Base-by-base conservation (phyloP, 2,329 filamentous ascomycete species). In the Cytospora schulzeri region DNA sequence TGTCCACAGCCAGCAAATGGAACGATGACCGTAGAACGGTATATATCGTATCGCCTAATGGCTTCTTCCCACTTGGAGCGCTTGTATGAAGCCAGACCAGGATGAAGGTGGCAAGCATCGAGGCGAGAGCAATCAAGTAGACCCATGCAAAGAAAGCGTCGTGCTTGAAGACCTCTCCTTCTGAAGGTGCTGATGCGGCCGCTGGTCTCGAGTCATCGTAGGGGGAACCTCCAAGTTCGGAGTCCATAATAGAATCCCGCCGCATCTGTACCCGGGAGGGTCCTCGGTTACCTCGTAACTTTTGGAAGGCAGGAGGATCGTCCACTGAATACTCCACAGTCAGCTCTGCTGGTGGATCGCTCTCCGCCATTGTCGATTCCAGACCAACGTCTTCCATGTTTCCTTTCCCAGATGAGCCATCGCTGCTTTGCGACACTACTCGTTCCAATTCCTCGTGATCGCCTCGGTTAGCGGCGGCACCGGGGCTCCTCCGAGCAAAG, bases 11-110 rank as follows among this genome's bases (percentile, higher is more conserved):
- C 51, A 99, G 87, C 69, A 98, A 89, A 73, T 95, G 89, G 72
- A 96, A 95, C 0, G 93, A 97, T 58, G 88, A 88, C 70, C 91
- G 89, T 41, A 99, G 79, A 5, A 92, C 93, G 17, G 91, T 92
- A 76, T 99, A 99, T 65, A 99, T 92, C 1, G 94, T 97, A 76
- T 99, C 95, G 17, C 93, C 94, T 63, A 96, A 85, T 1, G 90
- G 89, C 66, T 85, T 84, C 73, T 91, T 91, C 62, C 83, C 82
- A 60, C 80, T 80, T 6, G 91, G 89, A 0, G 88, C 80, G 22
- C 91, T 87, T 2, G 94, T 98, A 73, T 98, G 92, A 50, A 99
- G 83, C 81, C 91, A 96, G 28, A 97, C 90, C 17, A 99, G 83
- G 68, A 97, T 88, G 71, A 93, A 96, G 0, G 93, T 94, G 15